Base-by-base conservation (phyloP, 257 asterid genomes). In the Solanum etuberosum region DNA sequence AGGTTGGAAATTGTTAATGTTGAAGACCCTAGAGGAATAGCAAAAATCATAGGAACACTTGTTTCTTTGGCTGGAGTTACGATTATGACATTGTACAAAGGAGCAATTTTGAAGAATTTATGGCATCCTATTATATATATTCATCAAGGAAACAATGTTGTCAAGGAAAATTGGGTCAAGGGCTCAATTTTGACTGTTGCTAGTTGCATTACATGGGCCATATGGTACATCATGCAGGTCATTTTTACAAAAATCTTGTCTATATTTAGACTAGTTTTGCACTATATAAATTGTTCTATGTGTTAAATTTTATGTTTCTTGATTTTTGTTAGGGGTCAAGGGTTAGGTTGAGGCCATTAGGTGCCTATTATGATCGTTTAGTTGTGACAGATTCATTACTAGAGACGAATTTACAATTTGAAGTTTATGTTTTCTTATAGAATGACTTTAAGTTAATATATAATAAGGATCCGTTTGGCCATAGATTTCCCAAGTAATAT, bases 211-310 rank as follows among this genome's bases (percentile, higher is more conserved):
- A 87, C 97, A 34, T 94, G 95, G 96, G 92, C 98, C 63, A 82
- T 93, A 29, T 91, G 94, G 93, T 95, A 91, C 91, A 93, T 93
- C 87, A 94, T 93, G 98, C 98, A 95, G 98, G 98, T 94, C 25
- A 51, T 74, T 46, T 37, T 38, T 29, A 54, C 1, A 42, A 34
- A 38, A 83, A 21, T 51, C 84, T 74, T 83, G 18, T 32, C 25
- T 54, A 54, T 1, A 18, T 54, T 20, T 54, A 54, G 11, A 48
- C 57, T 48, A 48, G 21, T 48, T 48, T 48, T 48, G 57, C 57
- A 48, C 57, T 5, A 48, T 48, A 48, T 48, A 48, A 48, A 48
- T 48, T 15, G 57, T 48, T 48, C 21, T 48, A 15, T 48, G 1
- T 15, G 21, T 48, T 48, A 48, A 48, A 15, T 0, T 15, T 48